A percentile compares a stretch with the other conserved stretches of the same genome.
These are phyloP conservation scores for Phialophora tarda DNA, from an alignment of 2,329 filamentous ascomycete genomes.

Conservation along the genomic window DNA sequence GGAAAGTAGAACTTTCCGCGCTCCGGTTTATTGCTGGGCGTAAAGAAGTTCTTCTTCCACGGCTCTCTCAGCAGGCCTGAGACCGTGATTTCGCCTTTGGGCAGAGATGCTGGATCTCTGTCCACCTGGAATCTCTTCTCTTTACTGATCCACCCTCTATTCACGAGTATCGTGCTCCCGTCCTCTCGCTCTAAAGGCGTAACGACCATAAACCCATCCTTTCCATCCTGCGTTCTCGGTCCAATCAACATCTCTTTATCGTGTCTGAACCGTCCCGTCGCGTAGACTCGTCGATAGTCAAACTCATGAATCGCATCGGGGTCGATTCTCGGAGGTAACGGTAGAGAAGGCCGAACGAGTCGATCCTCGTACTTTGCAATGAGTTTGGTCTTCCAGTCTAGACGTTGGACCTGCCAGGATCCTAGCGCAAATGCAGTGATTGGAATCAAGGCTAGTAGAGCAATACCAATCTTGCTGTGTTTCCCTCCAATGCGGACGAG, in stretches of 20 bases:
- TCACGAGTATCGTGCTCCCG: conserved; percentile 78
- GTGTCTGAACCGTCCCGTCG: conserved; percentile 76
- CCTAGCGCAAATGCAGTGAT: conserved; percentile 88
- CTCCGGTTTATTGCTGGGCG: conserved; percentile 84
- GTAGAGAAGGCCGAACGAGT: conserved; percentile 81
- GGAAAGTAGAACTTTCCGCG: conserved; percentile 92
- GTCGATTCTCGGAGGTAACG: conserved; percentile 82
- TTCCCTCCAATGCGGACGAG: conserved; percentile 75
- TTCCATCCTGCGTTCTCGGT: conserved; percentile 83
- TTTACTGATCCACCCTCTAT: conserved; percentile 89
- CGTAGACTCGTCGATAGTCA: conserved; percentile 84
- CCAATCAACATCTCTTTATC: conserved; percentile 97
- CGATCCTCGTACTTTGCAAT: conserved; percentile 92
- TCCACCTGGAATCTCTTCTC: conserved; percentile 68
- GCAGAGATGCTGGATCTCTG: conserved; percentile 67
- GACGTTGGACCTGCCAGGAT: conserved; percentile 91
- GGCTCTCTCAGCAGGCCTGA: conserved; percentile 86
- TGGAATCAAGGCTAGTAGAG: conserved; percentile 73
- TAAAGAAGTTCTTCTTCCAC: conserved; percentile 98
- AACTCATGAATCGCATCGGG: conserved; percentile 83
- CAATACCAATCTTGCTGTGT: conserved; percentile 55
- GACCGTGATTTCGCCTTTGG: conserved; percentile 73
- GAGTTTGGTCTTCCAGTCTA: conserved; percentile 92
- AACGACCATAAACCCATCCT: conserved; percentile 88
- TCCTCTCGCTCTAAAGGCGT: conserved; percentile 80